Percentiles rank a stretch among this genome's conserved stretches.
phyloP scores from a whole-genome alignment of 768 basidiomycete genomes.

The Tylopilus vinaceipallidus region DNA sequence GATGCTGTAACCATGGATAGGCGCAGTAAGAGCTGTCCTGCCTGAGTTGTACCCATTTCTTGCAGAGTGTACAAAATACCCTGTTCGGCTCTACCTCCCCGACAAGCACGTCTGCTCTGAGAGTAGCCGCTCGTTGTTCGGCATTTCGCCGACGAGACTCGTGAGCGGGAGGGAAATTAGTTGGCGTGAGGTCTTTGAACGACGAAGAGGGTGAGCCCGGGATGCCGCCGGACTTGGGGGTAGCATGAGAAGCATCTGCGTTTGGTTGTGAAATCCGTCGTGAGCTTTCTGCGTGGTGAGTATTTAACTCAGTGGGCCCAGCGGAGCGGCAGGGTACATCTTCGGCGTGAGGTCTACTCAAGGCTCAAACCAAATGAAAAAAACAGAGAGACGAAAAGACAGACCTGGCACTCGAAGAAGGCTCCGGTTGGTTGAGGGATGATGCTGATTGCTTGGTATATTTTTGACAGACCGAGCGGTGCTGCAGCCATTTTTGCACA shows the following conservation, averaged over 20 bases:
- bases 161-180: constrained; percentile 53
- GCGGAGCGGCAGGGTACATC: constrained; percentile 31
- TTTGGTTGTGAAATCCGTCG: constrained; percentile 8
- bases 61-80: constrained; percentile 72
- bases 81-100: constrained; percentile 70
- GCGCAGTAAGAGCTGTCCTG: constrained; percentile 80
- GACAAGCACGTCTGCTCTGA: constrained; percentile 64
- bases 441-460: constrained; percentile 8
- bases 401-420: constrained; percentile 25
- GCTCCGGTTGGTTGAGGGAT: constrained; percentile 16
- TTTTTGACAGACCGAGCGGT: constrained; percentile 56
- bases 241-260: constrained; percentile 2
- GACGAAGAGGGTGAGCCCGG: constrained; percentile 36
- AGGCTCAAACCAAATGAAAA: background rate
- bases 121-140: constrained; percentile 71
- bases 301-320: constrained; percentile 23
- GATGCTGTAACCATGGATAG: constrained; percentile 80
- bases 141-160: constrained; percentile 75
- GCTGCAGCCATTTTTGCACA: constrained; percentile 63
- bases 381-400: constrained; percentile 9
- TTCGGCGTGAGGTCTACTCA: constrained; percentile 12
- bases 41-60: constrained; percentile 80
- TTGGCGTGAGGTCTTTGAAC: constrained; percentile 58
- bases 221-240: constrained; percentile 16
- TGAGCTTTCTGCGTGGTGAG: constrained; percentile 28